phyloP scores from a whole-genome alignment of 345 rosid genomes.

The Raphanus sativus region DNA sequence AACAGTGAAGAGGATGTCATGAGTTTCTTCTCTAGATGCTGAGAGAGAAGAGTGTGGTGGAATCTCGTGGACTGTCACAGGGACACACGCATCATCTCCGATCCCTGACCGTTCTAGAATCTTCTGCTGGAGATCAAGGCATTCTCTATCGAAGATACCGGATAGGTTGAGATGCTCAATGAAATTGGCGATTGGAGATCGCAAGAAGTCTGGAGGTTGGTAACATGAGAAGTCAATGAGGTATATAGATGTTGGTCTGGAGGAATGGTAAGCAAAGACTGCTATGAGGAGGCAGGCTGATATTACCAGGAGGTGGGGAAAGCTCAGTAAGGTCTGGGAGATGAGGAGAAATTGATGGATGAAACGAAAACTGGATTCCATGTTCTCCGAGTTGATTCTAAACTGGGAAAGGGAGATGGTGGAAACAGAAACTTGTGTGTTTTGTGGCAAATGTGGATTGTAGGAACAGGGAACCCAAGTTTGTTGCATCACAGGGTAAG shows the following conservation, averaged over 20 bases:
- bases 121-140: neutral
- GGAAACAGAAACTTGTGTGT: neutral
- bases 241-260: neutral
- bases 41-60: neutral
- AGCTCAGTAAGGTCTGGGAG: neutral
- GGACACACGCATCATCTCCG: neutral
- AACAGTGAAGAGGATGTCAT: neutral
- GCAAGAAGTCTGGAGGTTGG: neutral
- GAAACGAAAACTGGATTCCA: neutral
- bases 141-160: neutral
- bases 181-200: neutral
- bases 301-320: neutral
- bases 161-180: neutral
- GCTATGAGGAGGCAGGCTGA: neutral
- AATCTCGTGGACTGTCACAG: neutral
- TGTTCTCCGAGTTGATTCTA: neutral
- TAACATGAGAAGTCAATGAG: constrained; percentile 1
- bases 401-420: neutral
- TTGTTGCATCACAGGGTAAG: neutral
- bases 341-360: neutral
- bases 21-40: neutral
- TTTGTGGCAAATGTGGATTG: neutral
- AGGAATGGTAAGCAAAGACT: neutral
- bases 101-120: neutral
- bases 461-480: neutral